A percentile compares a stretch with the other conserved stretches of the same genome.
Conservation (phyloP, 495 filamentous ascomycete genomes). For the Hyaloscypha hepaticicola region DNA sequence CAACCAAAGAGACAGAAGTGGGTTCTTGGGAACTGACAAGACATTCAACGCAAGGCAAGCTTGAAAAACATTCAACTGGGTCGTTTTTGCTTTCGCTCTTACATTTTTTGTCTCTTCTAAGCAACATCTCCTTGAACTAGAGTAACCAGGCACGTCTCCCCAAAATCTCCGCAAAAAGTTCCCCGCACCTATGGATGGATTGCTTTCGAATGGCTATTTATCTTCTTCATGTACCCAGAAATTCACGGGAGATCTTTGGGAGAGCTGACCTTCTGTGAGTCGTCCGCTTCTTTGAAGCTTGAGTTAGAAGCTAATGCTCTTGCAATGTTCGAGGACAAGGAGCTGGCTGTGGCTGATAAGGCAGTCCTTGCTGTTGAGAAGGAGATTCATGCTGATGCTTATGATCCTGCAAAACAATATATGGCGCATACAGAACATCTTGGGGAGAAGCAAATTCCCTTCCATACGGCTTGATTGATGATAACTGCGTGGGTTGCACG, state of each 20-base stretch:
- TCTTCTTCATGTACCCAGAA: conserved; percentile 66
- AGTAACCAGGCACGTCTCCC: no score
- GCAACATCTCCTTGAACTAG: no score
- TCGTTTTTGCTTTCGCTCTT: no score
- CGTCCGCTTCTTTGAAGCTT: neutral
- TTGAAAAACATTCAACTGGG: no score
- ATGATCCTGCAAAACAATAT: neutral
- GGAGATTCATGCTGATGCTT: conserved; percentile 32
- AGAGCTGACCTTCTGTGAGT: conserved; percentile 63
- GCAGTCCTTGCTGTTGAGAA: conserved; percentile 49
- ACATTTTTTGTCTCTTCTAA: no score
- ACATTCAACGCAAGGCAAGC: no score
- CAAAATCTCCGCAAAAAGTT: no score
- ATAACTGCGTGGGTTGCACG: no score
- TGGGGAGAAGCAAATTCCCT: no score
- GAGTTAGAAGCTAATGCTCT: neutral
- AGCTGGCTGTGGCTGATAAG: conserved; percentile 40
- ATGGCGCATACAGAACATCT: neutral
- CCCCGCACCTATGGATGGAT: conserved; percentile 64
- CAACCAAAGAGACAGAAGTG: no score
- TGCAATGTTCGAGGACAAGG: conserved; percentile 53
- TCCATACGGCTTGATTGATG: no score
- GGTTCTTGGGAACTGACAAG: no score
- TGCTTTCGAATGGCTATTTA: conserved; percentile 53
- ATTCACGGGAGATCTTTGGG: conserved; percentile 63